Evolutionary conservation across 192 early-diverging fungal species (phyloP), one percentile per base, ranked within the genome.

Genomic region (Rhizoclosmatium sp.): DNA sequence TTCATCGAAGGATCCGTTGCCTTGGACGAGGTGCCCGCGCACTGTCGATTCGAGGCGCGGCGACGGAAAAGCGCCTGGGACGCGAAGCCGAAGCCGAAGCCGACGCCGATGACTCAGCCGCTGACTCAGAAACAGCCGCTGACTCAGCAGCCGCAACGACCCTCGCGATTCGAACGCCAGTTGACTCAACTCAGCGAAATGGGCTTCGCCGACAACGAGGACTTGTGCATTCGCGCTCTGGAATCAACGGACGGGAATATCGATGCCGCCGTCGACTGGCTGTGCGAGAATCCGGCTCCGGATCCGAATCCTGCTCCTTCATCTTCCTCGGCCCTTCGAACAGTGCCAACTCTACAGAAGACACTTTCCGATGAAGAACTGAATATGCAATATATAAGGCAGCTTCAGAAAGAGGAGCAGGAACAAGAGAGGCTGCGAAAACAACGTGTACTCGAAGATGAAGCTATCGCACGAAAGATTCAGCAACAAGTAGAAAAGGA

Each of bases 41-140:
- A 68, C 47, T 12, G 19, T 40, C 66, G 66, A 9, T n/a, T 71
- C n/a, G 69, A 71, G n/a, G 69, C 69, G 48, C 31, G 31, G 69
- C 16, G 48, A 31, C 69, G 69, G 42, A 54, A 69, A 10, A 31
- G 47, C 7, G 47, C 14, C 66, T 21, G 60, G 14, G 9, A 21
- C 60, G 60, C 60, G 9, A 54, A 16, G 51, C 4, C 49, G 49
- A 14, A 9, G 49, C 49, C 5, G 5, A 4, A 9, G 49, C 9
- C 51, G 51, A 12, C 9, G 51, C 51, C 16, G 51, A 16, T 16
- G 51, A 12, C 9, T 7, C 51, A 12, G 51, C 9, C 51, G 51
- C 51, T 54, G 51, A 31, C 31, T 31, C 31, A 31, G 31, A 31
- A 31, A 31, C 31, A 31, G 31, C 31, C 31, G 31, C 31, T 31